Evolutionary conservation across 2,329 filamentous ascomycete genomes (phyloP), one percentile per base, ranked within the genome.

Genomic region (Bretziella fagacearum): DNA sequence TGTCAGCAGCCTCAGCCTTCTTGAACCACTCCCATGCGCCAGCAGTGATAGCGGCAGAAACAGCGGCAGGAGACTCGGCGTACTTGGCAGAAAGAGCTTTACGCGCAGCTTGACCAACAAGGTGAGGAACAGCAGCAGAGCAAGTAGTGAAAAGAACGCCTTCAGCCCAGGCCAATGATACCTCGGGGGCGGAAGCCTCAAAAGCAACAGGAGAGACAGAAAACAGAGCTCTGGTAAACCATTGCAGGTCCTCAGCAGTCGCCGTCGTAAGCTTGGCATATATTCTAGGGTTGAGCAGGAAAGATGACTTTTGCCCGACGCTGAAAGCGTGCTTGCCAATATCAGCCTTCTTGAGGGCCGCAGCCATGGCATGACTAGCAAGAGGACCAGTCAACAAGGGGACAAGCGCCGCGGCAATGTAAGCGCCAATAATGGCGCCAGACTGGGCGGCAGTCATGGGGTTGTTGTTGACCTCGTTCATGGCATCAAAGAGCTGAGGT

Each of bases 1-100:
- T 93, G 40, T 87, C 81, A n/a, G 69, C 73, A 3, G 65, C 62
- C 49, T 81, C 77, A n/a, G 77, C 63, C 27, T 74, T 70, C 53
- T 76, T 69, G 37, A 86, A 70, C 79, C 84, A 89, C 49, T 73
- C 69, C 86, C 87, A 96, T 13, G 95, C 60, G 3, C 83, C 86
- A 41, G 71, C 64, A 41, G 83, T 65, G 4, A 94, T 67, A 27
- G 79, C 67, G n/a, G 64, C 62, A 1, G 75, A 79, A 32, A 85
- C 70, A 17, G 67, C 58, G 25, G 59, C 61, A 1, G 81, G 74
- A 36, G 74, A 65, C 44, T 67, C 62, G 10, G 71, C 58, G 58
- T 93, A 93, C 2, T 81, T 65, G 30, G 63, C 60, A 0, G 81
- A 77, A 26, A 98, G 63, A 0, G 71, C 63, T 39, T 69, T 64